These are phyloP conservation scores for Forsythia viridissima DNA, from an alignment of 257 asterid species.

Conservation along the genomic window DNA sequence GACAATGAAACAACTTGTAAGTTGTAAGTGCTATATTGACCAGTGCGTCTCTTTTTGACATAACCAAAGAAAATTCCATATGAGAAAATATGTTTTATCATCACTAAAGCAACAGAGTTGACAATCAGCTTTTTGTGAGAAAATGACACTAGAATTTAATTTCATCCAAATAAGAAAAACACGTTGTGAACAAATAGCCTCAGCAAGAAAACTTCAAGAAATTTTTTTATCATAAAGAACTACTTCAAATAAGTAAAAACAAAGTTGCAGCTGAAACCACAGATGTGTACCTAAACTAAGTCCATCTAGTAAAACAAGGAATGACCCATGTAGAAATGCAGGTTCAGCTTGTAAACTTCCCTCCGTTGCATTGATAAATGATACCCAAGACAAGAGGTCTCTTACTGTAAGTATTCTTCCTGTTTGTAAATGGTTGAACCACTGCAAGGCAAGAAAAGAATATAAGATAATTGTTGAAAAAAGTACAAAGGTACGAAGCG, in stretches of 20 bases:
- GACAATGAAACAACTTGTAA: not conserved
- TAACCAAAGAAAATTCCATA: not conserved
- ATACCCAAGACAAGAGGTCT: constrained; percentile 92
- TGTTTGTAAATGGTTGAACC: constrained; percentile 80
- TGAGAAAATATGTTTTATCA: not conserved
- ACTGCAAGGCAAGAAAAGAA: constrained; percentile 58
- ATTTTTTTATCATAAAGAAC: not conserved
- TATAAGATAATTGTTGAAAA: constrained; percentile 11
- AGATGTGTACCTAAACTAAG: constrained; percentile 64
- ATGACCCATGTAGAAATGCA: constrained; percentile 83
- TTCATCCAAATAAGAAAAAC: not conserved
- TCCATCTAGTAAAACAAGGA: constrained; percentile 83
- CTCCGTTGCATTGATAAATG: constrained; percentile 65
- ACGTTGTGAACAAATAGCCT: not conserved
- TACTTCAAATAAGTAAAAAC: not conserved
- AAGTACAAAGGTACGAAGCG: not conserved
- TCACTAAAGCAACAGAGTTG: not conserved
- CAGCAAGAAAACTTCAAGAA: not conserved
- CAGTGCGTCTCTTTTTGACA: not conserved
- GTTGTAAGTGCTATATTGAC: not conserved
- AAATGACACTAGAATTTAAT: not conserved
- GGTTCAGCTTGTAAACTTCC: constrained; percentile 60
- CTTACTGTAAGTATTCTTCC: constrained; percentile 88
- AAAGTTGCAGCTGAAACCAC: constrained; percentile 7
- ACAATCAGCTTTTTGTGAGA: not conserved